A percentile compares a stretch with the other conserved stretches of the same genome.
Conservation (phyloP, 2,329 filamentous ascomycete genomes). For the Beauveria rudraprayagi region DNA sequence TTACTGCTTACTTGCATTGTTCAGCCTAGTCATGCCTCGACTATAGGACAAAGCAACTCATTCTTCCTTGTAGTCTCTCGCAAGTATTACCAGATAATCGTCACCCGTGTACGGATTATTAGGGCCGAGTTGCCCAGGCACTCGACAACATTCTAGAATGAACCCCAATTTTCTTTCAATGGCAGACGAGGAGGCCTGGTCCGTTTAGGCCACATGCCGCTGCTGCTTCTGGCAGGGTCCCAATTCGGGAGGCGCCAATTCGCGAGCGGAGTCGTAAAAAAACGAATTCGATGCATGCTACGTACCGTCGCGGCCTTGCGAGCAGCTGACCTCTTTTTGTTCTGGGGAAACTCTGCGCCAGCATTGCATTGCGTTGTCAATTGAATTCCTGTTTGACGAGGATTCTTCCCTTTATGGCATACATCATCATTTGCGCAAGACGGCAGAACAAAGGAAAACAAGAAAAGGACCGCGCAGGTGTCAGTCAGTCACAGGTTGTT, state of each 20-base stretch:
- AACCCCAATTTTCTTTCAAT: neutral
- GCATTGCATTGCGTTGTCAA: neutral
- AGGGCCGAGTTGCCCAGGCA: neutral
- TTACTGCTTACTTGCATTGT: too few species aligned
- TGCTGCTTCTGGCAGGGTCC: neutral
- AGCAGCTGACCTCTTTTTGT: neutral
- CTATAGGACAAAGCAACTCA: neutral
- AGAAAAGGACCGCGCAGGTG: neutral
- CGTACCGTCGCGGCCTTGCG: neutral
- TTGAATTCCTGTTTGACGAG: too few species aligned
- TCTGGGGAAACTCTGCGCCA: neutral
- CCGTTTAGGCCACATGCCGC: neutral
- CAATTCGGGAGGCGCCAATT: conserved; percentile 7
- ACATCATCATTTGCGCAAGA: neutral
- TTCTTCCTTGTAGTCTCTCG: neutral
- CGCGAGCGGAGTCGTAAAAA: neutral
- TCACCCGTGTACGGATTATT: neutral
- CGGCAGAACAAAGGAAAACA: neutral
- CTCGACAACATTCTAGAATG: neutral
- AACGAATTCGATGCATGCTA: conserved; percentile 9
- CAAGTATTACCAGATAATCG: neutral
- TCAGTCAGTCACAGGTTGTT: neutral
- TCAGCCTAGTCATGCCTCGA: too few species aligned
- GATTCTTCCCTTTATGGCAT: neutral
- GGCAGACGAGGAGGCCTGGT: neutral